Conservation (phyloP, 176 grass and related monocot genomes). For the Aegilops sharonensis region DNA sequence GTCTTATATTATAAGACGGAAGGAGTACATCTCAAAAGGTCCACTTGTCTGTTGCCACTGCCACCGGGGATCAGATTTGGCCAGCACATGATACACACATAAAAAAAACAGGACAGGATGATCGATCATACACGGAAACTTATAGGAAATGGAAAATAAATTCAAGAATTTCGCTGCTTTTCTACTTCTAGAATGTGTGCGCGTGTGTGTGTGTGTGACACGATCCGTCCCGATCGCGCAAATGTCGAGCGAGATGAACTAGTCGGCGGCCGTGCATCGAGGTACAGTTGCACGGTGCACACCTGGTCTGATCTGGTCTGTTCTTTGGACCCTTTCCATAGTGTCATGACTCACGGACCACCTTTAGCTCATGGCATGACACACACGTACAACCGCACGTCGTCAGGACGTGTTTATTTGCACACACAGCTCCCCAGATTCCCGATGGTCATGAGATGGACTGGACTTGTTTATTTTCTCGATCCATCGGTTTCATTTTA, state of each 20-base stretch:
- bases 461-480: background rate
- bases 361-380: slow-evolving; percentile 1
- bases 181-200: too few relatives aligned
- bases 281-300: background rate
- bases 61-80: too few relatives aligned
- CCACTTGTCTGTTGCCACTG: too few relatives aligned
- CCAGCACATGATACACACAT: too few relatives aligned
- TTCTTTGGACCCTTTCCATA: background rate
- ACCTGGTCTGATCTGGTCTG: background rate
- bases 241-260: background rate
- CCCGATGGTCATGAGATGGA: slow-evolving; percentile 18
- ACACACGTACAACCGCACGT: slow-evolving; percentile 1
- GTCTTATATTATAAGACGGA: too few relatives aligned
- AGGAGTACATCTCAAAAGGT: too few relatives aligned
- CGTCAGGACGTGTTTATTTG: slow-evolving; percentile 1
- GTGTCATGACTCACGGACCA: background rate
- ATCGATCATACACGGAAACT: too few relatives aligned
- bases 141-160: too few relatives aligned
- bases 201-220: too few relatives aligned
- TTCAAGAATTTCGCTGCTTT: too few relatives aligned
- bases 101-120: too few relatives aligned
- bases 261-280: background rate
- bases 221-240: background rate
- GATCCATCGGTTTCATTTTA: background rate
- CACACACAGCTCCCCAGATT: slow-evolving; percentile 38